Evolutionary conservation across 352 stramenopile species (phyloP).

Genomic region (Pythium biforme): DNA sequence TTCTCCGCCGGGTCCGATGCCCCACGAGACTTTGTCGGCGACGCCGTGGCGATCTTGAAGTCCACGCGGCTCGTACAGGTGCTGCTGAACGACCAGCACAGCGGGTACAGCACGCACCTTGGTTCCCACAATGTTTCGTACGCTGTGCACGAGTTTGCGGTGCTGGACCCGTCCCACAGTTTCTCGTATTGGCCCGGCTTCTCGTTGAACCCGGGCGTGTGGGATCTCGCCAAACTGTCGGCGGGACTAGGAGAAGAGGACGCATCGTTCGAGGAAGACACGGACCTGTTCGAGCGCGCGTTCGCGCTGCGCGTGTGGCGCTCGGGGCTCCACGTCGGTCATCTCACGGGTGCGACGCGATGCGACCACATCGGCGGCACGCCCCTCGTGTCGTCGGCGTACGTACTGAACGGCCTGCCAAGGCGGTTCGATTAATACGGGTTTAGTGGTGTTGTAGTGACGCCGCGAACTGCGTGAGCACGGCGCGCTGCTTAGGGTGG

Average conservation of each 20-base stretch:
- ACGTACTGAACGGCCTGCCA: conserved; percentile 43
- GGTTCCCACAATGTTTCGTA: conserved; percentile 27
- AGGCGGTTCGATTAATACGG: conserved; percentile 35
- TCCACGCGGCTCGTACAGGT: conserved; percentile 35
- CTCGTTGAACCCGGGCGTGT: conserved; percentile 58
- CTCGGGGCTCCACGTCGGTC: conserved; percentile 31
- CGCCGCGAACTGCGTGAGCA: conserved; percentile 43
- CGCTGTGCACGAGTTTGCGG: conserved; percentile 50
- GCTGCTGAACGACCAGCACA: conserved; percentile 51
- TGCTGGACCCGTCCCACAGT: conserved; percentile 31
- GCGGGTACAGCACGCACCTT: conserved; percentile 24
- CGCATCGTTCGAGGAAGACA: conserved; percentile 26
- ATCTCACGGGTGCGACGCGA: conserved; percentile 12
- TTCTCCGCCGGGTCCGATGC: conserved; percentile 5
- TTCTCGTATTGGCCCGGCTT: conserved; percentile 68
- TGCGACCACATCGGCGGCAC: conserved; percentile 33
- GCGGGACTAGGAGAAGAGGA: neutral
- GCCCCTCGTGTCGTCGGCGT: conserved; percentile 36
- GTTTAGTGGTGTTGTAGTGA: neutral
- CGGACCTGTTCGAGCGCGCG: conserved; percentile 37
- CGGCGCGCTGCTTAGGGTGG: conserved; percentile 52
- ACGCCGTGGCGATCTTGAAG: conserved; percentile 27
- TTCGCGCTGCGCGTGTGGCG: conserved; percentile 36
- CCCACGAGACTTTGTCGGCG: conserved; percentile 15
- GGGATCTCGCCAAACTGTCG: conserved; percentile 33